Base-by-base conservation (phyloP, 306 rosid species). In the Gastrolobium bilobum region DNA sequence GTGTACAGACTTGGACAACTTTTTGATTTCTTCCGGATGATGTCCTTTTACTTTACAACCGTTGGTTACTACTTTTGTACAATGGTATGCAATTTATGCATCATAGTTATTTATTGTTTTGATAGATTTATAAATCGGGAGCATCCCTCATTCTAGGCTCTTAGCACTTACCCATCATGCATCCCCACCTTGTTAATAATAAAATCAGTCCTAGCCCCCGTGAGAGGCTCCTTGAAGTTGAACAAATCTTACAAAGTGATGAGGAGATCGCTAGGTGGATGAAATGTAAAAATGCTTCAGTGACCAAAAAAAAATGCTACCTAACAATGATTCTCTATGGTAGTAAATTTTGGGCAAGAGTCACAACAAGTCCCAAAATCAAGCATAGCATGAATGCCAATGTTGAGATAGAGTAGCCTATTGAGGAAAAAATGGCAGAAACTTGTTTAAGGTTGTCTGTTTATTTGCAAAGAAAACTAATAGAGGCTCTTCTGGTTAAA, bases 11-110 rank as follows among this genome's bases (percentile, higher is more conserved):
- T 94, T 3, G 99, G 99, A 69, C 99, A 92, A 78, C 97, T 84
- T 51, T 88, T 94, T 90, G 99, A 94, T 88, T 94, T 92, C 86
- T 94, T 94, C 88, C 88, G 99, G 78, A 94, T 91, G 99, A 80
- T 94, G 90, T 92, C 99, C 34, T 94, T 94, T 78, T 94, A 89
- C 88, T 91, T 84, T 77, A 82, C 99, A 82, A 92, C 99, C 6
- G 95, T 94, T 60, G 97, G 99, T 82, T 92, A 72, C 90, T 92
- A 94, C 83, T 79, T 92, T 67, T 91, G 98, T 88, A 94, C 97
- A 50, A 87, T 94, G 99, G 99, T 94, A 88, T 39, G 89, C 11
- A 31, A 72, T 57, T 75, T 79, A 34, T 48, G 26, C 2, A 3
- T 58, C 53, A 10, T 13, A 11, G 13, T 47, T 43, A 15, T 15